These are phyloP conservation scores for Lojkania enalia DNA, from an alignment of 2,329 filamentous ascomycete genomes.

Conservation along the genomic window DNA sequence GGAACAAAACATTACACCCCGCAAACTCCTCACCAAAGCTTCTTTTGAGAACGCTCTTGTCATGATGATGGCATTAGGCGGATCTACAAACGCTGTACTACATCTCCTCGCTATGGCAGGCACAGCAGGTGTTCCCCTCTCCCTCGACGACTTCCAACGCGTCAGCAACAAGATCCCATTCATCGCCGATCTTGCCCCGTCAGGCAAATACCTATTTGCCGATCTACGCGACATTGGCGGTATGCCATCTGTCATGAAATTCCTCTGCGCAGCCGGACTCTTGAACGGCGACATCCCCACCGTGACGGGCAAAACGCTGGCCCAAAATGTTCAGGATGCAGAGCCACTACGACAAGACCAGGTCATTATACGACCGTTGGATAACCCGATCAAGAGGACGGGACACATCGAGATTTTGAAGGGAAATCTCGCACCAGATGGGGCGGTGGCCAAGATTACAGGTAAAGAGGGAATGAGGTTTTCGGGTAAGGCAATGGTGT, in stretches of 20 bases:
- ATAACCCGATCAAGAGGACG: slow-evolving; percentile 80
- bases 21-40: slow-evolving; percentile 76
- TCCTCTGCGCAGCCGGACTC: slow-evolving; percentile 74
- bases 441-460: slow-evolving; percentile 93
- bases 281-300: slow-evolving; percentile 79
- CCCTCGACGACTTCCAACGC: slow-evolving; percentile 79
- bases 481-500: slow-evolving; percentile 78
- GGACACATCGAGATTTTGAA: slow-evolving; percentile 88
- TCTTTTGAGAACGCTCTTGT: slow-evolving; percentile 88
- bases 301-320: slow-evolving; percentile 81
- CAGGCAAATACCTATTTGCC: slow-evolving; percentile 83
- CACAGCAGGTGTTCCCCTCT: slow-evolving; percentile 75
- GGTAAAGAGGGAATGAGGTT: slow-evolving; percentile 90
- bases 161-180: slow-evolving; percentile 83
- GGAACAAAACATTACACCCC: slow-evolving; percentile 79
- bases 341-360: slow-evolving; percentile 79
- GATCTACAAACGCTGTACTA: slow-evolving; percentile 84
- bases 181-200: slow-evolving; percentile 82
- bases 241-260: slow-evolving; percentile 82
- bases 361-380: slow-evolving; percentile 77
- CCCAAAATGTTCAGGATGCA: slow-evolving; percentile 76
- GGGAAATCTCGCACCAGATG: slow-evolving; percentile 85
- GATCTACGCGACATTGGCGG: slow-evolving; percentile 86
- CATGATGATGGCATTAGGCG: slow-evolving; percentile 89
- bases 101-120: slow-evolving; percentile 91